Percentiles rank a stretch among this genome's conserved stretches.
phyloP scores from a whole-genome alignment of 768 basidiomycete species.

The Nevesoporus exiguus region DNA sequence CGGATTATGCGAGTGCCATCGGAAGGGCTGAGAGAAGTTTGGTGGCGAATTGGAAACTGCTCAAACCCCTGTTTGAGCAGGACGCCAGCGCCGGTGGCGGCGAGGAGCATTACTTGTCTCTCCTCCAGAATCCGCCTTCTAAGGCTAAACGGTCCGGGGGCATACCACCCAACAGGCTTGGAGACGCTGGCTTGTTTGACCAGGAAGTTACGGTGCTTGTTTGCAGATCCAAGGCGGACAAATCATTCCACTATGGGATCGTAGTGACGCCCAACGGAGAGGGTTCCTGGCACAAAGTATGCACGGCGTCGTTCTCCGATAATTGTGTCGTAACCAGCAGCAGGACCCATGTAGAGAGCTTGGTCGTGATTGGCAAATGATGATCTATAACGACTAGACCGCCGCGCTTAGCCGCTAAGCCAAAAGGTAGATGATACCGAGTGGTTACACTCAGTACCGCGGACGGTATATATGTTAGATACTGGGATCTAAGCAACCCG shows the following conservation, averaged over 20 bases:
- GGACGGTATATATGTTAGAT: no score
- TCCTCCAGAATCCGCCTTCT: neutral
- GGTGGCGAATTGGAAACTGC: neutral
- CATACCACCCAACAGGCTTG: conserved; percentile 6
- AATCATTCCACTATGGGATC: conserved; percentile 9
- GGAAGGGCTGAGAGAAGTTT: conserved; percentile 8
- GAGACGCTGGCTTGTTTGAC: conserved; percentile 6
- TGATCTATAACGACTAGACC: no score
- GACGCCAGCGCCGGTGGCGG: neutral
- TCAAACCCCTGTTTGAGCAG: neutral
- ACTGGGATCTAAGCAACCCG: no score
- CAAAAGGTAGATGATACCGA: no score
- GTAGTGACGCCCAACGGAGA: conserved; percentile 2
- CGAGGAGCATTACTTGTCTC: neutral
- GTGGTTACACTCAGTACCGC: no score
- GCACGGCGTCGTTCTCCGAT: conserved; percentile 6
- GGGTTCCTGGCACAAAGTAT: conserved; percentile 12
- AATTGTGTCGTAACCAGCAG: neutral
- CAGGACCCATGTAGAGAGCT: neutral
- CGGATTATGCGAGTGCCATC: neutral
- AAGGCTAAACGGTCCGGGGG: neutral
- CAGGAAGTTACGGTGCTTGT: neutral
- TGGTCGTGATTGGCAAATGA: conserved; percentile 5
- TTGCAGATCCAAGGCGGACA: conserved; percentile 10
- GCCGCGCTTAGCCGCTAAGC: no score